These are phyloP conservation scores for Piromyces sp. DNA, from an alignment of 192 early-diverging fungal genomes.

Conservation along the genomic window DNA sequence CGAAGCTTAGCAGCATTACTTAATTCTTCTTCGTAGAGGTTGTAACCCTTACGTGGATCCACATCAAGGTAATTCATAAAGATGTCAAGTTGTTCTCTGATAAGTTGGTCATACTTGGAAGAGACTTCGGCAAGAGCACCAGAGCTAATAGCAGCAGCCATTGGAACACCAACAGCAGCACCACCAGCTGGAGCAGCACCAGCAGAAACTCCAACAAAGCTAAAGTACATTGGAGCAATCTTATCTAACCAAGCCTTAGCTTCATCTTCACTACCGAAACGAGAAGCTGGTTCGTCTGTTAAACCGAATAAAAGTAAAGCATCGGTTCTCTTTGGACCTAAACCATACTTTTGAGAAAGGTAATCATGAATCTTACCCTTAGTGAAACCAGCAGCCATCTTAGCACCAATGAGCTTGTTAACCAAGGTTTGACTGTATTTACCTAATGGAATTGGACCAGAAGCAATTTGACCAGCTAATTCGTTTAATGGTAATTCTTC, in stretches of 20 bases:
- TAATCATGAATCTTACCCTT: conserved; percentile 58
- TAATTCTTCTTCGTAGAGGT: conserved; percentile 46
- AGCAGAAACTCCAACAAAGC: conserved; percentile 27
- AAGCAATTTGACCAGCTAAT: conserved; percentile 46
- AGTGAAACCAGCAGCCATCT: conserved; percentile 87
- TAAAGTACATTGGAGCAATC: conserved; percentile 53
- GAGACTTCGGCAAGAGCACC: conserved; percentile 29
- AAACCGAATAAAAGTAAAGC: conserved; percentile 58
- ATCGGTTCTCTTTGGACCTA: conserved; percentile 57
- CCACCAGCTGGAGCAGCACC: conserved; percentile 27
- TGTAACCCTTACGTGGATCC: conserved; percentile 51
- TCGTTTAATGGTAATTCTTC: conserved; percentile 79
- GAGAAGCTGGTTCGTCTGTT: conserved; percentile 62
- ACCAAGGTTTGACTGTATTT: conserved; percentile 60
- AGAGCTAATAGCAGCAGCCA: conserved; percentile 19
- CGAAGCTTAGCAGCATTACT: conserved; percentile 48
- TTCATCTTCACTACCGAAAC: conserved; percentile 52
- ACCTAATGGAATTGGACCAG: conserved; percentile 44
- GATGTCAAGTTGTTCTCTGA: conserved; percentile 57
- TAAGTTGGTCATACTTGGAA: conserved; percentile 45
- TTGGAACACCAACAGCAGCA: conserved; percentile 32
- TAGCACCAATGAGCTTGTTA: conserved; percentile 61
- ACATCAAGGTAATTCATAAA: conserved; percentile 63
- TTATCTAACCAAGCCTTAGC: conserved; percentile 65
- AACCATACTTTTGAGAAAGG: conserved; percentile 48